Evolutionary conservation across 176 grass and related monocot species (phyloP).

Genomic region (Rhynchospora pubera): DNA sequence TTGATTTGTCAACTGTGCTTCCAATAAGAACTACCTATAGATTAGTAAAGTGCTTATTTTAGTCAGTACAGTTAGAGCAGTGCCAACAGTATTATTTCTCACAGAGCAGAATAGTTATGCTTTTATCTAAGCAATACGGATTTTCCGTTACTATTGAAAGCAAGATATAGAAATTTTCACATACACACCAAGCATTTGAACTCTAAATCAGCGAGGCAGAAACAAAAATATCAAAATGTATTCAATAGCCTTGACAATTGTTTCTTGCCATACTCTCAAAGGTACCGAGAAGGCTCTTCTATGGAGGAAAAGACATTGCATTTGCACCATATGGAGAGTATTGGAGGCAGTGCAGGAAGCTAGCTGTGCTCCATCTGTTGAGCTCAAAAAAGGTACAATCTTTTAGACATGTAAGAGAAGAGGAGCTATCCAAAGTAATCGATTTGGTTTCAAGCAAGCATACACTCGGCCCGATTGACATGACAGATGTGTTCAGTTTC

Average conservation of each 20-base stretch:
- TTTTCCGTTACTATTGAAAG: too few species aligned
- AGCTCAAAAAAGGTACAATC: background rate
- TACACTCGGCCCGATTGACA: background rate
- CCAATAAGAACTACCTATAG: too few species aligned
- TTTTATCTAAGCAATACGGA: too few species aligned
- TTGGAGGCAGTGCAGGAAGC: constrained; percentile 8
- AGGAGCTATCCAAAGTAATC: constrained; percentile 8
- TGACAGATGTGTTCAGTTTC: background rate
- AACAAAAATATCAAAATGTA: too few species aligned
- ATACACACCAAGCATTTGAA: too few species aligned
- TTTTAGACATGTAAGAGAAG: background rate
- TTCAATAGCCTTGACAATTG: background rate
- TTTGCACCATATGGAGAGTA: constrained; percentile 12
- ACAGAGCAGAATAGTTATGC: too few species aligned
- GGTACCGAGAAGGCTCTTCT: background rate
- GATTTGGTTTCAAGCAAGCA: background rate
- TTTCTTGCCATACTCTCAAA: background rate
- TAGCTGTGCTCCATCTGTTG: constrained; percentile 4
- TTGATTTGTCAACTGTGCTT: too few species aligned
- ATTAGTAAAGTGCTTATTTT: too few species aligned
- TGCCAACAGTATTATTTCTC: too few species aligned
- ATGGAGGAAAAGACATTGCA: background rate
- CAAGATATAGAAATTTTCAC: too few species aligned
- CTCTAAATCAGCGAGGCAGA: too few species aligned
- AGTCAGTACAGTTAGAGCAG: too few species aligned